Conservation (phyloP, 345 rosid genomes). For the Populus tremula region DNA sequence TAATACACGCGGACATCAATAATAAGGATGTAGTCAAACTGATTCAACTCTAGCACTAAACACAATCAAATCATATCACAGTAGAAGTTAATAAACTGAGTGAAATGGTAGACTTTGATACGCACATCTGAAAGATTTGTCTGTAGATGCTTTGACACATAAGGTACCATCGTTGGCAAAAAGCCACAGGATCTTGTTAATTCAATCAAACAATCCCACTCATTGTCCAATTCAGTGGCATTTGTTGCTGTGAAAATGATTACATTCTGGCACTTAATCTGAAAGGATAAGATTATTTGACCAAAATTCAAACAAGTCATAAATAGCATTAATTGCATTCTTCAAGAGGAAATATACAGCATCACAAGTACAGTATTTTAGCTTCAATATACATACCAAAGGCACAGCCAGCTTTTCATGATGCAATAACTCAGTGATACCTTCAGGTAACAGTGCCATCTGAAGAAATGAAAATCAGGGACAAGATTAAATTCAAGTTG, state of each 20-base stretch:
- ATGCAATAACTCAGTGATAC: conserved; percentile 85
- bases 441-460: conserved; percentile 99
- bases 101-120: background rate
- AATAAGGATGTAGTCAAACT: background rate
- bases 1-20: background rate
- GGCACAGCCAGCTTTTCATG: conserved; percentile 83
- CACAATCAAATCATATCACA: background rate
- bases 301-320: background rate
- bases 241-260: conserved; percentile 76
- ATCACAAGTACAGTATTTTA: background rate
- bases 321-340: background rate
- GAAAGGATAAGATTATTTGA: conserved; percentile 17
- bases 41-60: background rate
- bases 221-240: conserved; percentile 61
- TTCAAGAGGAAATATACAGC: background rate
- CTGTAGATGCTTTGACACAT: conserved; percentile 42
- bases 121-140: conserved; percentile 70
- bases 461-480: conserved; percentile 28
- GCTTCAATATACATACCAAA: conserved; percentile 53
- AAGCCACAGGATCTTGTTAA: conserved; percentile 45
- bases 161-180: conserved; percentile 50
- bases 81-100: background rate
- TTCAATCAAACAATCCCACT: conserved; percentile 85
- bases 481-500: conserved; percentile 21
- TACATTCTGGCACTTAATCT: conserved; percentile 86